phyloP scores from a whole-genome alignment of 108 stramenopile species.

The Phaeodactylum tricornutum region DNA sequence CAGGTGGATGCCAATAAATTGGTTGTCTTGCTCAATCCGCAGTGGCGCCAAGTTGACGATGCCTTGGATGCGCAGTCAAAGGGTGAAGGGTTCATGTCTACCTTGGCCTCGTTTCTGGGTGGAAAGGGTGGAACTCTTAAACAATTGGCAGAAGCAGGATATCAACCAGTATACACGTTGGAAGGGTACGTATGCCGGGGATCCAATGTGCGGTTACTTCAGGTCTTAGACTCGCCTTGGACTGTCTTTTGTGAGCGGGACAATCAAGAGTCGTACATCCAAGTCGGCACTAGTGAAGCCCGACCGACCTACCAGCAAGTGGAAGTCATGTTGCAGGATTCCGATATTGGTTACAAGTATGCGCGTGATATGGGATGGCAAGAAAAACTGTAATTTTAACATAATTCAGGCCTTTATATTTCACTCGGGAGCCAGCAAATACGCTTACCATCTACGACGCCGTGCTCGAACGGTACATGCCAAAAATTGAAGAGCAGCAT shows the following conservation, averaged over 20 bases:
- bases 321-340: conserved; percentile 69
- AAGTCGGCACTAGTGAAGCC: conserved; percentile 33
- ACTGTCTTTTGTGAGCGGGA: conserved; percentile 79
- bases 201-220: conserved; percentile 69
- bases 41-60: conserved; percentile 83
- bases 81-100: conserved; percentile 41
- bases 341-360: conserved; percentile 74
- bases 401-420: no score
- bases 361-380: conserved; percentile 70
- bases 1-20: conserved; percentile 18
- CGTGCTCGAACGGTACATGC: no score
- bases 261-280: conserved; percentile 44
- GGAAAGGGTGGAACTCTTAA: conserved; percentile 69
- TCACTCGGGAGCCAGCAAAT: no score
- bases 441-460: no score
- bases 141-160: conserved; percentile 50
- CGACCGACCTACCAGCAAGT: conserved; percentile 81
- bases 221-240: conserved; percentile 75
- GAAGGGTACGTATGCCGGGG: conserved; percentile 86
- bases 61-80: conserved; percentile 66
- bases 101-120: conserved; percentile 73
- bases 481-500: no score
- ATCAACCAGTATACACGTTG: conserved; percentile 40
- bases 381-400: conserved; percentile 60
- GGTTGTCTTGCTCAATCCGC: conserved; percentile 66